Percentiles rank a stretch among this genome's conserved stretches.
Conservation (phyloP, 805 yeast species). For the Metschnikowia corniflorae region DNA sequence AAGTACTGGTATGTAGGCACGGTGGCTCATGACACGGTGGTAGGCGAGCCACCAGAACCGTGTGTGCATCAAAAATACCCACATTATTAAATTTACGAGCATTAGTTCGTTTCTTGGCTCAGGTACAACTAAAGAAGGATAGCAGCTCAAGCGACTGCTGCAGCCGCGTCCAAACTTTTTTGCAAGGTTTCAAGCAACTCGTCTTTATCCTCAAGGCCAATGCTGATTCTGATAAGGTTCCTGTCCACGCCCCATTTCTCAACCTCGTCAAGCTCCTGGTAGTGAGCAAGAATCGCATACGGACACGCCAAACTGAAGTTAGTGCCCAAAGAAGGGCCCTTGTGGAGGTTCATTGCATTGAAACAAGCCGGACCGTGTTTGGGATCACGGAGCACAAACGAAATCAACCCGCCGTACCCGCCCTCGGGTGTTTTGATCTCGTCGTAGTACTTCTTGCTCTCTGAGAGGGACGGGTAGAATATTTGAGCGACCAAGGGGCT, state of each 20-base stretch:
- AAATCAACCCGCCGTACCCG: conserved; percentile 86
- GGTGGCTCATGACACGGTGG: conserved; percentile 43
- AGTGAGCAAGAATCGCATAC: conserved; percentile 83
- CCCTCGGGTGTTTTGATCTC: conserved; percentile 61
- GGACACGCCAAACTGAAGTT: conserved; percentile 89
- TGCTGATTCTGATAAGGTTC: conserved; percentile 72
- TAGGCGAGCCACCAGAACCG: conserved; percentile 50
- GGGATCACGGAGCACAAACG: conserved; percentile 64
- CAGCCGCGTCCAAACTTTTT: conserved; percentile 14
- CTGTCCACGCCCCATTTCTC: conserved; percentile 80
- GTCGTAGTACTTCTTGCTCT: conserved; percentile 65
- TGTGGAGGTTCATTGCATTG: conserved; percentile 63
- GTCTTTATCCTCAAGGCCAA: conserved; percentile 75
- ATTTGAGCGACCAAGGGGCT: conserved; percentile 57
- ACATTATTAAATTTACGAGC: neutral
- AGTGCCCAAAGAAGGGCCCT: conserved; percentile 91
- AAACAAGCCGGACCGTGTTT: conserved; percentile 70
- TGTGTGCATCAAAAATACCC: conserved; percentile 32
- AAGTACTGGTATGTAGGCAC: conserved; percentile 63
- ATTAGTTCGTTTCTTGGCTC: no score
- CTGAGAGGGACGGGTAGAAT: conserved; percentile 64
- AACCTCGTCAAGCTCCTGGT: conserved; percentile 73
- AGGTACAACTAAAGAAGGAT: no score
- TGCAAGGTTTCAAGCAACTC: conserved; percentile 37
- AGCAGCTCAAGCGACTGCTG: no score